Evolutionary conservation across 1,139 yeast species (phyloP).

Genomic region (Blastobotrys proliferans): DNA sequence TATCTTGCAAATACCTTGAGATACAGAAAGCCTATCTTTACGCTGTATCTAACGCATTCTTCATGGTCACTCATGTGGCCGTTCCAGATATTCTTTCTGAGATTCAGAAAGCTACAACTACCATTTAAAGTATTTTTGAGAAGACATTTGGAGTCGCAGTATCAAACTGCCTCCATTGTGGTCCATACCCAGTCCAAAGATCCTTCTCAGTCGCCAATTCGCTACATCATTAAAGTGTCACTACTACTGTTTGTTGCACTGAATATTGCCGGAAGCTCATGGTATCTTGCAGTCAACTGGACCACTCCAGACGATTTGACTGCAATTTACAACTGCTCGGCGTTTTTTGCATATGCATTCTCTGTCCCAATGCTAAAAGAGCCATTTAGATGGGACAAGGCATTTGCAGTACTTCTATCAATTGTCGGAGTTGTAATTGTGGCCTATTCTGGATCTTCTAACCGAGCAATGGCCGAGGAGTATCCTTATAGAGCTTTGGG

Average conservation of each 20-base stretch:
- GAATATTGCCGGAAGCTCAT: slow-evolving; percentile 74
- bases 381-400: slow-evolving; percentile 59
- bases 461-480: slow-evolving; percentile 22
- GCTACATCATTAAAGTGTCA: slow-evolving; percentile 45
- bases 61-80: slow-evolving; percentile 80
- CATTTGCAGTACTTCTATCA: slow-evolving; percentile 66
- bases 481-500: slow-evolving; percentile 69
- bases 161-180: slow-evolving; percentile 46
- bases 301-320: slow-evolving; percentile 85
- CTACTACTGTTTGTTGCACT: slow-evolving; percentile 52
- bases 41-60: slow-evolving; percentile 70
- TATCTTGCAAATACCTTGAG: slow-evolving; percentile 55
- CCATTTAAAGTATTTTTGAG: slow-evolving; percentile 40
- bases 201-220: slow-evolving; percentile 39
- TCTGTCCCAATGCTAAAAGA: slow-evolving; percentile 72
- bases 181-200: slow-evolving; percentile 37
- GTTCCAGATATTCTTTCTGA: slow-evolving; percentile 46
- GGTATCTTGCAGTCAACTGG: slow-evolving; percentile 81
- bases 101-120: slow-evolving; percentile 32
- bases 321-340: slow-evolving; percentile 86
- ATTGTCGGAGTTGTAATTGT: slow-evolving; percentile 72
- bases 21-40: slow-evolving; percentile 66
- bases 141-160: slow-evolving; percentile 48
- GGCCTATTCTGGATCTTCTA: slow-evolving; percentile 59
- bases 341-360: slow-evolving; percentile 82